Base-by-base conservation (phyloP, 768 basidiomycete genomes). In the Calocera cornea region DNA sequence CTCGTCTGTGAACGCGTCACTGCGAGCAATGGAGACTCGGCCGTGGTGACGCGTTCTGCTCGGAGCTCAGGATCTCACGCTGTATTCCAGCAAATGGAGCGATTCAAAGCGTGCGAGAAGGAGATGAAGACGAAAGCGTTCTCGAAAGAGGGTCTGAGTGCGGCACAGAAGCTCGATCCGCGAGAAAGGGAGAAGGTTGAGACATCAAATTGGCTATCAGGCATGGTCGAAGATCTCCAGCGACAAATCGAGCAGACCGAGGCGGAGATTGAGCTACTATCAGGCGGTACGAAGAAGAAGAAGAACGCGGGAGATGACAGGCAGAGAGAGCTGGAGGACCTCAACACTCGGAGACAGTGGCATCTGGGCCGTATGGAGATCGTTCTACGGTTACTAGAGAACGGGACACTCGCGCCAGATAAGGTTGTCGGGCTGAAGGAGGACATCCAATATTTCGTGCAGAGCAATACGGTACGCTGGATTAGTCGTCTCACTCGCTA, bases 101-200 rank as follows among this genome's bases (percentile, higher is more conserved):
- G 93, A 76, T 99, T 99, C 86, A 99, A 99, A 74, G 95, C 95
- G 27, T 94, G 95, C 79, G 97, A 99, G 81, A 99, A 98, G 81
- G 97, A 99, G 79, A 98, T 98, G 95, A 99, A 99, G 84, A 98
- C 97, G 68, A 99, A 99, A 77, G 97, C 97, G 0, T 99, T 98
- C 79, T 97, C 95, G 22, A 99, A 98, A 75, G 97, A 98, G 78
- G 97, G 97, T 44, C 83, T 99, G 44, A 97, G 89, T 69, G 92
- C 94, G 69, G 92, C 93, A 12, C 84, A 92, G 40, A 93, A 91
- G 74, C 86, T 98, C 27, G 97, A 98, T 78, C 97, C 97, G 66
- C 94, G 92, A 75, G 93, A 95, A 67, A 93, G 97, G 79, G 93
- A 95, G 78, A 97, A 97, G 78, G 83, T 88, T 72, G 95, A 98